A percentile compares a stretch with the other conserved stretches of the same genome.
Conservation (phyloP, 352 stramenopile species). For the Phytophthora macrochlamydospora region DNA sequence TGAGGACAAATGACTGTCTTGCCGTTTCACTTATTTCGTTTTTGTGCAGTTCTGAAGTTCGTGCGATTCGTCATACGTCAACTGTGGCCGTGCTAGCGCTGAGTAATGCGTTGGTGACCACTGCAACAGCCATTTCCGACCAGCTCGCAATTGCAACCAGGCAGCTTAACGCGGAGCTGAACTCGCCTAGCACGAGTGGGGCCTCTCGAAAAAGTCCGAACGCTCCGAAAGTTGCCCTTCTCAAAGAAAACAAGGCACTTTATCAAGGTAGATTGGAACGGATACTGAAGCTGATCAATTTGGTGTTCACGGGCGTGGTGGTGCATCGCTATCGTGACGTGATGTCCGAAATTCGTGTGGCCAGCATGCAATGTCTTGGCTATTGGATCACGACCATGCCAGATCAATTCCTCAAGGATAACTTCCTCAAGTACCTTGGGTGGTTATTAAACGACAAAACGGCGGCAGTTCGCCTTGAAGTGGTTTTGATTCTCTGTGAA, state of each 20-base stretch:
- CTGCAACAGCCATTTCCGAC: constrained; percentile 53
- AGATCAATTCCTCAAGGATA: constrained; percentile 93
- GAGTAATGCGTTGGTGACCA: constrained; percentile 66
- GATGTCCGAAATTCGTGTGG: constrained; percentile 90
- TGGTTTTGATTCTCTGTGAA: constrained; percentile 79
- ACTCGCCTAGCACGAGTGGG: constrained; percentile 25
- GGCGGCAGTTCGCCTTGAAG: constrained; percentile 76
- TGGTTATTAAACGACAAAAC: constrained; percentile 95
- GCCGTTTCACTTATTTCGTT: constrained; percentile 1
- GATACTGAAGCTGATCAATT: constrained; percentile 62
- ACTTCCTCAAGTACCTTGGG: constrained; percentile 96
- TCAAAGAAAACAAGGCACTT: constrained; percentile 72
- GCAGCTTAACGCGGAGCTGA: constrained; percentile 67
- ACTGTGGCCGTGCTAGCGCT: constrained; percentile 76
- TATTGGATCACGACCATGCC: constrained; percentile 87
- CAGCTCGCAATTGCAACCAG: constrained; percentile 73
- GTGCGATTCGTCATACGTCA: constrained; percentile 79
- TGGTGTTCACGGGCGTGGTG: constrained; percentile 78
- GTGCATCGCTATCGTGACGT: constrained; percentile 92
- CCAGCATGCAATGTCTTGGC: constrained; percentile 83
- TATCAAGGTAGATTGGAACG: constrained; percentile 68
- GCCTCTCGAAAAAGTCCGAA: constrained; percentile 53
- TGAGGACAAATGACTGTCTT: background rate
- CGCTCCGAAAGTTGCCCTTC: constrained; percentile 35
- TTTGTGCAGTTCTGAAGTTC: constrained; percentile 70